phyloP scores from a whole-genome alignment of 768 basidiomycete genomes.

The Panaeolus cyanescens region DNA sequence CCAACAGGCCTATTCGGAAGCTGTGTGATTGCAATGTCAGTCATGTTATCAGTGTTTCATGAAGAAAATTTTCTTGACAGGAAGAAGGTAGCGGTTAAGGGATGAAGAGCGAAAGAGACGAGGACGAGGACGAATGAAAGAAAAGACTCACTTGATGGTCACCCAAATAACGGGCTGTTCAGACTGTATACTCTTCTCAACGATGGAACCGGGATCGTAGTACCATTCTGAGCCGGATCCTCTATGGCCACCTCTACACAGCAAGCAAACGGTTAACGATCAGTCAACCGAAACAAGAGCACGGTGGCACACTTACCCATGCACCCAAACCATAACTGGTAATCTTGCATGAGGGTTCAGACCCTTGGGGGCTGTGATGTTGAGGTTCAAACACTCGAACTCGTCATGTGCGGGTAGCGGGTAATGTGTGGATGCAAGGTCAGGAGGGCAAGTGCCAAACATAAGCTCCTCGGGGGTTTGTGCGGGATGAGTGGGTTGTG shows the following conservation, averaged over 20 bases:
- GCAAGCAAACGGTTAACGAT: constrained; percentile 9
- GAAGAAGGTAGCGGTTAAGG: background rate
- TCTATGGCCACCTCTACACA: constrained; percentile 66
- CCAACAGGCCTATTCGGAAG: constrained; percentile 77
- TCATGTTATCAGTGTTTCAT: background rate
- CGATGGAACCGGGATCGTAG: constrained; percentile 73
- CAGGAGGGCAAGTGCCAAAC: constrained; percentile 52
- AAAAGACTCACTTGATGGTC: constrained; percentile 68
- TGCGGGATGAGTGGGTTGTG: constrained; percentile 47
- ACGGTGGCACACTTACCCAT: constrained; percentile 56
- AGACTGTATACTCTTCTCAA: constrained; percentile 62
- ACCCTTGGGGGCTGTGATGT: constrained; percentile 74
- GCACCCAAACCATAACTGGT: constrained; percentile 87
- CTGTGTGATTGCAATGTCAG: constrained; percentile 33
- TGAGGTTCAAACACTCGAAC: constrained; percentile 79
- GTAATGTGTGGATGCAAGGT: constrained; percentile 53
- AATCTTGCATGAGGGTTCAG: constrained; percentile 51
- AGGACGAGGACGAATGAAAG: background rate
- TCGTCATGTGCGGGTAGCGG: constrained; percentile 59
- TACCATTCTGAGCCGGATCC: constrained; percentile 80
- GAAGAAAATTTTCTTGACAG: background rate
- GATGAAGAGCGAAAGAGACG: constrained; percentile 2
- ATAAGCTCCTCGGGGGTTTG: constrained; percentile 60
- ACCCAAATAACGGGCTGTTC: constrained; percentile 72
- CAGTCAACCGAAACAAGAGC: constrained; percentile 3